Evolutionary conservation across 1,284 basidiomycete genomes (phyloP), one percentile per base, ranked within the genome.

Genomic region (Heterobasidion annosum): DNA sequence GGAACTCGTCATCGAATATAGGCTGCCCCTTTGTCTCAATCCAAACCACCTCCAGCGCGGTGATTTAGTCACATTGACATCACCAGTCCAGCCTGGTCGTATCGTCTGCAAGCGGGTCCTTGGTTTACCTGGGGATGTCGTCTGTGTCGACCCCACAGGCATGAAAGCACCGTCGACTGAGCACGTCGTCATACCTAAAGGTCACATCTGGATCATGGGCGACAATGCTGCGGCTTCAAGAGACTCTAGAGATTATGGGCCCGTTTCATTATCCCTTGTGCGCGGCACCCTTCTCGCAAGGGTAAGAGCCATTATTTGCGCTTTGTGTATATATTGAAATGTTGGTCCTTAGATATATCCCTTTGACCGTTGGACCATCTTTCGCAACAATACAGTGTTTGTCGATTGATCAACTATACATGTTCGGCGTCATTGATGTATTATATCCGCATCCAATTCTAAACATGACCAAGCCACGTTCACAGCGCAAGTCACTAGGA

Each of bases 151-250:
- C 75, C 95, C 76, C 47, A 85, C 82, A 3, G 83, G 83, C n/a
- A 61, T 70, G 56, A 70, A 71, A 59, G 78, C 81, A 18, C 78
- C 78, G 19, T 81, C 78, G 10, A 78, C 72, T 44, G 86, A 85
- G 64, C 90, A 91, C 63, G 78, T 91, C 15, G 67, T 85, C 33
- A 71, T 95, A 8, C 91, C 93, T 1, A 80, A 79, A 62, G 91
- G 91, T 1, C 89, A 94, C 67, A 69, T 98, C n/a, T 99, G 95
- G 95, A 74, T 97, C 46, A 81, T 77, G 33, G 96, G 96, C 12
- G 96, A 99, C 73, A 99, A 99, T 63, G 74, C 89, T 55, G 75
- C 79, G 34, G 81, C 79, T 61, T 94, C 92, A 46, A 83, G 85
- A 8, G 96, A 98, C 70, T 98, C 93, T 33, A 77, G 95, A 55